A percentile compares a stretch with the other conserved stretches of the same genome.
These are phyloP conservation scores for Cladosporium sp. DNA, from an alignment of 2,329 filamentous ascomycete species.

Conservation along the genomic window DNA sequence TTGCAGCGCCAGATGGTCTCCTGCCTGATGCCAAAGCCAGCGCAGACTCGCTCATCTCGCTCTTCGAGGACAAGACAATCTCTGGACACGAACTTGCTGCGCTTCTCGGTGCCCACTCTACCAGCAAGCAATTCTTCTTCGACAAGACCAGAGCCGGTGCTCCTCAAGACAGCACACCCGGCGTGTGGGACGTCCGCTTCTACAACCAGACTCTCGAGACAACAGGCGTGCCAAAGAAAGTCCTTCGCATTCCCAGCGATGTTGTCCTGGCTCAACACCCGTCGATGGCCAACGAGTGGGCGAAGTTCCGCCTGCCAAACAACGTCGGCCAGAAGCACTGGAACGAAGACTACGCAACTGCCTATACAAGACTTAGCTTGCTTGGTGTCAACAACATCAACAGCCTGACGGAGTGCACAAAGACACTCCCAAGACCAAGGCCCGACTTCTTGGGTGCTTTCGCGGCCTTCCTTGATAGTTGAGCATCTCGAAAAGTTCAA, in stretches of 20 bases:
- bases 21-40: conserved; percentile 39
- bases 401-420: conserved; percentile 31
- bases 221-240: conserved; percentile 32
- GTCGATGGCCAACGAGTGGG: conserved; percentile 38
- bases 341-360: conserved; percentile 31
- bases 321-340: conserved; percentile 28
- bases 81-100: conserved; percentile 42
- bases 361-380: conserved; percentile 30
- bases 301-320: conserved; percentile 25
- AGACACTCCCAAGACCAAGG: conserved; percentile 25
- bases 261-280: conserved; percentile 40
- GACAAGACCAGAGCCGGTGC: conserved; percentile 37
- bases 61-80: conserved; percentile 44
- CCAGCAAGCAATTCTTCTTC: conserved; percentile 42
- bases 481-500: neutral
- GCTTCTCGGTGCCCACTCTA: conserved; percentile 43
- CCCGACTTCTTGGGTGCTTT: conserved; percentile 13
- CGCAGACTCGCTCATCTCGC: conserved; percentile 29
- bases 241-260: conserved; percentile 43
- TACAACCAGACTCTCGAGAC: conserved; percentile 39
- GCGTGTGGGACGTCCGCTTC: conserved; percentile 42
- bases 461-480: conserved; percentile 3
- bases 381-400: conserved; percentile 36
- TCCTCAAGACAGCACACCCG: conserved; percentile 42
- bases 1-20: conserved; percentile 38